phyloP scores from a whole-genome alignment of 1,284 basidiomycete genomes.

The Fomes fomentarius region DNA sequence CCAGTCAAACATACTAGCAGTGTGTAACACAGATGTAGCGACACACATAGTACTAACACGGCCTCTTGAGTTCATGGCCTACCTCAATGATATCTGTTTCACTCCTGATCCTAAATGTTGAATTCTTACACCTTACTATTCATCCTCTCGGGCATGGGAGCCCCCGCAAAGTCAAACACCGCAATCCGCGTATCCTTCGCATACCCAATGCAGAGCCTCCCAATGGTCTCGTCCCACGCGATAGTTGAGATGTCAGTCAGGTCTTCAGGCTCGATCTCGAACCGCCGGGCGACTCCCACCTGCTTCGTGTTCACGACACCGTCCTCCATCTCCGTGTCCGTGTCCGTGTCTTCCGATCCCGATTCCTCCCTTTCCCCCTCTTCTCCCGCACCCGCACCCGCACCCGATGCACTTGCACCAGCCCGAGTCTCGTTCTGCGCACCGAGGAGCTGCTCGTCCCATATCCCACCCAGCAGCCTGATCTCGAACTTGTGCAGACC shows the following conservation, averaged over 20 bases:
- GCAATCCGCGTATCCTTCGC: constrained; percentile 31
- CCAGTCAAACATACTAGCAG: no score
- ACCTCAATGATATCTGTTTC: no score
- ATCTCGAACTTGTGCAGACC: constrained; percentile 4
- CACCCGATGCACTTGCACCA: constrained; percentile 1
- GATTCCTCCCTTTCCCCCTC: neutral
- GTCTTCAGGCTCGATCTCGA: constrained; percentile 2
- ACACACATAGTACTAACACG: no score
- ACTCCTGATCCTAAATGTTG: no score
- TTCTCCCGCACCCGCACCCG: no score
- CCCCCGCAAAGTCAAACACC: constrained; percentile 43
- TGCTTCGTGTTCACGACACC: neutral
- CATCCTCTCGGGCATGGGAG: constrained; percentile 27
- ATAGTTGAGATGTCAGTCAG: constrained; percentile 26
- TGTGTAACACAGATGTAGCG: no score
- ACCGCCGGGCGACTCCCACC: neutral
- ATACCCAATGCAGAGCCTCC: constrained; percentile 41
- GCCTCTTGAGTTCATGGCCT: no score
- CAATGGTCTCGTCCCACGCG: constrained; percentile 48
- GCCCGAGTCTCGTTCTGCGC: neutral
- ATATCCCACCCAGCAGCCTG: constrained; percentile 11
- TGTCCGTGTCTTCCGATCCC: no score
- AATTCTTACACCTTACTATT: no score
- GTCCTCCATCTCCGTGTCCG: neutral
- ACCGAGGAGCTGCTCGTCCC: constrained; percentile 10